phyloP scores from a whole-genome alignment of 2,329 filamentous ascomycete genomes.

The Fusarium xylarioides region DNA sequence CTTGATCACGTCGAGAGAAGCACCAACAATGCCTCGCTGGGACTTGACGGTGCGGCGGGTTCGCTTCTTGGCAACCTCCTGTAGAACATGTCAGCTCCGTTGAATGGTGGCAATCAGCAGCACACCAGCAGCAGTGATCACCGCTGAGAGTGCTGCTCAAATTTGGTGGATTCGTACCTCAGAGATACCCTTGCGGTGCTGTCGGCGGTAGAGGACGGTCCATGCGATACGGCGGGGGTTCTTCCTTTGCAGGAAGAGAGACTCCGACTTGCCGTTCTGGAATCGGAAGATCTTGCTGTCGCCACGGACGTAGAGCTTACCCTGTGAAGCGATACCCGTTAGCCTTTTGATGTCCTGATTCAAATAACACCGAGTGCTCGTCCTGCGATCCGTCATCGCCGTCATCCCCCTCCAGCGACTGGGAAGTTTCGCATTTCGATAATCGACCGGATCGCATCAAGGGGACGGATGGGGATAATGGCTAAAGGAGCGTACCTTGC shows the following conservation, averaged over 20 bases:
- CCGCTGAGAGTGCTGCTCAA: not conserved
- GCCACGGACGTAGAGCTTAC: conserved; percentile 99
- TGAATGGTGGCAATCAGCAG: not conserved
- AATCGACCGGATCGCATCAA: conserved; percentile 38
- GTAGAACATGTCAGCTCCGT: conserved; percentile 56
- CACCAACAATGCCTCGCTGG: conserved; percentile 99
- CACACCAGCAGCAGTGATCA: not conserved
- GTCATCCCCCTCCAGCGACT: conserved; percentile 15
- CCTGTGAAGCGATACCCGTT: conserved; percentile 64
- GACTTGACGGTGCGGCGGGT: conserved; percentile 97
- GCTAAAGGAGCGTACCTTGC: conserved; percentile 63
- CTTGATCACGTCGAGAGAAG: conserved; percentile 99
- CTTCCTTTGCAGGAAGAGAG: conserved; percentile 99
- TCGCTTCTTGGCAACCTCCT: conserved; percentile 99
- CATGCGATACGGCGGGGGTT: conserved; percentile 99
- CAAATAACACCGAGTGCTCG: conserved; percentile 10
- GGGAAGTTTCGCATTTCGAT: conserved; percentile 29
- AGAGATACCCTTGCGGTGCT: conserved; percentile 99
- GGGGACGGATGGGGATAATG: conserved; percentile 4
- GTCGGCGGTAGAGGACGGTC: conserved; percentile 97
- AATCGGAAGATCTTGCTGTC: conserved; percentile 99
- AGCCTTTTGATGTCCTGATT: conserved; percentile 38
- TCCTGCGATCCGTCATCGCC: conserved; percentile 26
- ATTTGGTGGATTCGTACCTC: conserved; percentile 75
- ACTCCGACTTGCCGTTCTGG: conserved; percentile 99